phyloP scores from a whole-genome alignment of 768 basidiomycete species.

The Amanita rubescens region DNA sequence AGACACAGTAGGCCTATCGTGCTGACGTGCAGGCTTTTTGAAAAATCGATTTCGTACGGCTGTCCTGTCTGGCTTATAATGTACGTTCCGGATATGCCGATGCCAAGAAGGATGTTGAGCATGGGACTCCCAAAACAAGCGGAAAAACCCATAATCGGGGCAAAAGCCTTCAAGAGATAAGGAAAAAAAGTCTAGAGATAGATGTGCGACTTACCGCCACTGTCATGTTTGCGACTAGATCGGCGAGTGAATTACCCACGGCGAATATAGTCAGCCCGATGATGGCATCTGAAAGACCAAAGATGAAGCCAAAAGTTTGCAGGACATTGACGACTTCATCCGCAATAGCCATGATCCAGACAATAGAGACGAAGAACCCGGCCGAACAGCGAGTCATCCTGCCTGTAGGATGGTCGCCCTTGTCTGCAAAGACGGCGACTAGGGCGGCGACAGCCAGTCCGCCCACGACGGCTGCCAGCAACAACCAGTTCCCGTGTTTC shows the following conservation, averaged over 20 bases:
- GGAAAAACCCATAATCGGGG: constrained; percentile 91
- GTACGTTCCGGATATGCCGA: constrained; percentile 88
- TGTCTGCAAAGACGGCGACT: constrained; percentile 52
- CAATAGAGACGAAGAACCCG: constrained; percentile 85
- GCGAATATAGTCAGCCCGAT: constrained; percentile 97
- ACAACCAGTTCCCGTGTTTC: constrained; percentile 39
- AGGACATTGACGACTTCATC: constrained; percentile 78
- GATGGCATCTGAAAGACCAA: constrained; percentile 95
- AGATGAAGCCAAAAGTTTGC: constrained; percentile 87
- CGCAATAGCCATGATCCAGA: constrained; percentile 98
- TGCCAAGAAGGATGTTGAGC: constrained; percentile 85
- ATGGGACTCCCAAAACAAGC: constrained; percentile 93
- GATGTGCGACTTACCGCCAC: constrained; percentile 60
- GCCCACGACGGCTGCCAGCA: constrained; percentile 44
- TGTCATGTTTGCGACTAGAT: constrained; percentile 94
- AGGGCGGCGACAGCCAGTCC: constrained; percentile 49
- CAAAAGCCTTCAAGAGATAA: constrained; percentile 50
- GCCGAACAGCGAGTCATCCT: constrained; percentile 75
- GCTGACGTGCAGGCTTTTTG: constrained; percentile 79
- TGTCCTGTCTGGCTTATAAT: constrained; percentile 57
- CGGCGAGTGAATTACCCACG: constrained; percentile 91
- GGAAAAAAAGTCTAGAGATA: neutral
- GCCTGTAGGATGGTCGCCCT: constrained; percentile 48
- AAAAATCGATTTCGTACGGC: constrained; percentile 72
- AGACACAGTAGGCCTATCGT: constrained; percentile 73